phyloP scores from a whole-genome alignment of 345 rosid species.

The Bruguiera sexangula region DNA sequence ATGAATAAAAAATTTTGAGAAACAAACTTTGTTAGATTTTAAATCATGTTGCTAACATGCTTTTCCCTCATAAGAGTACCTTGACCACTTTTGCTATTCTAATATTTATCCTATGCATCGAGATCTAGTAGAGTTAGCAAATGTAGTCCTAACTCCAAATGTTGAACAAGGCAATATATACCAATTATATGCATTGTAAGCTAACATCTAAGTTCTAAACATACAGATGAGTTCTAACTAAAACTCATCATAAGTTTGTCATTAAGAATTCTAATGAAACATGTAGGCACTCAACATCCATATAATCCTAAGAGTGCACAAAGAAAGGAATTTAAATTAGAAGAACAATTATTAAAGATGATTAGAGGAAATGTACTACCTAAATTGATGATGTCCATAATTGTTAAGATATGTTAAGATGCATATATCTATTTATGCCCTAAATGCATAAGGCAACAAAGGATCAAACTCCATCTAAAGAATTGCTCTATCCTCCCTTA shows the following conservation, averaged over 20 bases:
- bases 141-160: background rate
- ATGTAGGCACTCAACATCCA: too few relatives aligned
- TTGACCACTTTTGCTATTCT: constrained; percentile 50
- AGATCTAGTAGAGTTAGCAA: constrained; percentile 7
- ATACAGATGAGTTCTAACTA: too few relatives aligned
- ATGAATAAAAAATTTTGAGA: constrained; percentile 18
- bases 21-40: constrained; percentile 62
- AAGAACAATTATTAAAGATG: too few relatives aligned
- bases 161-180: background rate
- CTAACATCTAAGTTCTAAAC: too few relatives aligned
- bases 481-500: constrained; percentile 93
- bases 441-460: constrained; percentile 92
- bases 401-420: background rate
- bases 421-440: constrained; percentile 64
- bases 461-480: constrained; percentile 96
- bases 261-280: too few relatives aligned
- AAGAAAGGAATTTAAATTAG: too few relatives aligned
- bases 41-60: constrained; percentile 49
- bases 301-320: too few relatives aligned
- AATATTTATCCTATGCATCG: constrained; percentile 27
- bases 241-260: too few relatives aligned
- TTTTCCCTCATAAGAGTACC: constrained; percentile 56
- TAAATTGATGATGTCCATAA: background rate
- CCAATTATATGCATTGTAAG: background rate
- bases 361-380: too few relatives aligned